phyloP scores from a whole-genome alignment of 2,329 filamentous ascomycete species.

The Aquanectria penicillioides region DNA sequence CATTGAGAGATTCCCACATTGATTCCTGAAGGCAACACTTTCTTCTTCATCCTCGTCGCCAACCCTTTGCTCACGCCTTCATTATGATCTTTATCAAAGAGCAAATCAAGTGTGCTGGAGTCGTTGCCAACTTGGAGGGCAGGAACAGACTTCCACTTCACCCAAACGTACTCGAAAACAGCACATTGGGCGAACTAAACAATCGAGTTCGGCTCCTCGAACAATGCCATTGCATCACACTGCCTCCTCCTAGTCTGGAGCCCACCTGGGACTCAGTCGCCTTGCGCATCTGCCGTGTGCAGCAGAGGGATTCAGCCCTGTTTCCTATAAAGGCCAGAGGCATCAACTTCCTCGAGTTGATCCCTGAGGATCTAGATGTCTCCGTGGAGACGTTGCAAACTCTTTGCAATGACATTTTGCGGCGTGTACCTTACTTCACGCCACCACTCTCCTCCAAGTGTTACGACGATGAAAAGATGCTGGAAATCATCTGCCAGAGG shows the following conservation, averaged over 20 bases:
- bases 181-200: background rate
- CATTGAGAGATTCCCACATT: too few species aligned
- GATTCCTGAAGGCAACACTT: too few species aligned
- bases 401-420: background rate
- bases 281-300: slow-evolving; percentile 2
- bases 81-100: too few species aligned
- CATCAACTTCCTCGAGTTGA: background rate
- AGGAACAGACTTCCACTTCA: background rate
- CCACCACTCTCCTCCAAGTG: background rate
- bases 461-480: background rate
- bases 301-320: background rate
- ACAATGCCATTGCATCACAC: background rate
- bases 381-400: background rate
- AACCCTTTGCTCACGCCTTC: too few species aligned
- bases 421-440: background rate
- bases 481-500: background rate
- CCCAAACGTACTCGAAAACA: background rate
- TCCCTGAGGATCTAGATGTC: background rate
- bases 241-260: background rate
- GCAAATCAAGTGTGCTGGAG: background rate
- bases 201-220: background rate
- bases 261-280: background rate
- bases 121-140: slow-evolving; percentile 4
- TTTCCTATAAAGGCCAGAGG: background rate
- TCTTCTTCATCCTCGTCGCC: too few species aligned